Percentiles rank a stretch among this genome's conserved stretches.
Evolutionary conservation across 805 yeast species (phyloP).

Genomic region (Saturnispora besseyi): DNA sequence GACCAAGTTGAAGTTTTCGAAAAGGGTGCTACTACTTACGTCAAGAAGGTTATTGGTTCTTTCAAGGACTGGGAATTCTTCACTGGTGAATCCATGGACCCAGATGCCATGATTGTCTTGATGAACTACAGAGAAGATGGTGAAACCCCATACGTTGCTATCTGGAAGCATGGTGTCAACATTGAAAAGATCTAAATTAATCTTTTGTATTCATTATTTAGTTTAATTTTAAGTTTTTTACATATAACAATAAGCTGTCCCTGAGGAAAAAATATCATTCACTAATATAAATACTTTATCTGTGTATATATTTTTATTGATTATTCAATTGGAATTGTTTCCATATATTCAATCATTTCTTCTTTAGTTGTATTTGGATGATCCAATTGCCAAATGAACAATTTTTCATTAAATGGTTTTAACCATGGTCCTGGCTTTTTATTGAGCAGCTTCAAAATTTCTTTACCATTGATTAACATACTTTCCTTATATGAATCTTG

Average conservation of each 20-base stretch:
- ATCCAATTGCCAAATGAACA: conserved; percentile 71
- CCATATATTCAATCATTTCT: conserved; percentile 44
- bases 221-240: background rate
- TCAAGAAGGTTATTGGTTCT: conserved; percentile 89
- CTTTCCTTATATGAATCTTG: conserved; percentile 40
- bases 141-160: conserved; percentile 90
- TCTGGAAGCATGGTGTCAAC: conserved; percentile 98
- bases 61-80: conserved; percentile 99
- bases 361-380: conserved; percentile 47
- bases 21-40: conserved; percentile 95
- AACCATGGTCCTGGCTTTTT: conserved; percentile 87
- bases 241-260: background rate
- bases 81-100: conserved; percentile 99
- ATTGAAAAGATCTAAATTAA: conserved; percentile 74
- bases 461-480: conserved; percentile 72
- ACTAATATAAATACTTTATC: background rate
- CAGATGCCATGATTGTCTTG: conserved; percentile 96
- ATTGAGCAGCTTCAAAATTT: conserved; percentile 40
- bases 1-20: conserved; percentile 82
- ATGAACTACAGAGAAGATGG: conserved; percentile 99
- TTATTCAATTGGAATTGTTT: background rate
- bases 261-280: background rate
- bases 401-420: conserved; percentile 42
- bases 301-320: background rate
- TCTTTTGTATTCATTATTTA: background rate